Conservation (phyloP, 768 basidiomycete species). For the Sporobolomyces phaffii region DNA sequence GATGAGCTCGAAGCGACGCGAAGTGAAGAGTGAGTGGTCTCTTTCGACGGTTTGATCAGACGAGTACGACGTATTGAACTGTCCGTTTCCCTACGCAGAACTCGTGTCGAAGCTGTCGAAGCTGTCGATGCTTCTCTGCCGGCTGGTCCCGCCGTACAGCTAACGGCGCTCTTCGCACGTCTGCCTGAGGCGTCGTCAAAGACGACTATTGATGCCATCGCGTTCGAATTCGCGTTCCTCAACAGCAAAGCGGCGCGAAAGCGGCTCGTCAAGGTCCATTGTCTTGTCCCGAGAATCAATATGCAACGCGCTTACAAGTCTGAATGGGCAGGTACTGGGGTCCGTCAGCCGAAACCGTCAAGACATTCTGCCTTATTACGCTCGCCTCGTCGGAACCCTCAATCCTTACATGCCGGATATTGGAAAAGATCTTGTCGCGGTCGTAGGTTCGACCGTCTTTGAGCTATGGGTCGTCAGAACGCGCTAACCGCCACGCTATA, state of each 20-base stretch:
- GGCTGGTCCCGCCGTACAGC: slow-evolving; percentile 79
- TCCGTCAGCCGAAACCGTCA: slow-evolving; percentile 80
- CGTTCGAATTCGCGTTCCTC: slow-evolving; percentile 89
- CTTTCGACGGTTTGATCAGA: too few species aligned
- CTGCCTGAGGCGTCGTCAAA: slow-evolving; percentile 92
- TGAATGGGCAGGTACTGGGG: slow-evolving; percentile 62
- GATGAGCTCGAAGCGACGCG: slow-evolving; percentile 60
- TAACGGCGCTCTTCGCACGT: slow-evolving; percentile 81
- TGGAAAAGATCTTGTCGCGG: slow-evolving; percentile 69
- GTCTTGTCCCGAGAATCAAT: not conserved
- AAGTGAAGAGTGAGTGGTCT: slow-evolving; percentile 63
- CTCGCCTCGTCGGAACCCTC: slow-evolving; percentile 78
- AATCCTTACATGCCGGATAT: slow-evolving; percentile 91
- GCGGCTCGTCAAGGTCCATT: slow-evolving; percentile 68
- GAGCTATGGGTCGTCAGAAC: too few species aligned
- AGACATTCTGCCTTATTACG: slow-evolving; percentile 88
- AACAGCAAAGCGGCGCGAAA: slow-evolving; percentile 96
- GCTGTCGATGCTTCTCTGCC: slow-evolving; percentile 59
- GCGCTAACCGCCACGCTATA: slow-evolving; percentile 46
- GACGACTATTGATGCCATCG: slow-evolving; percentile 80
- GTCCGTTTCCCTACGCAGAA: not conserved
- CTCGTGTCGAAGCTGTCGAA: slow-evolving; percentile 31
- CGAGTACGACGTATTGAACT: too few species aligned
- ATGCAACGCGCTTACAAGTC: too few species aligned
- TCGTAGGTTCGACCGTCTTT: slow-evolving; percentile 54